These are phyloP conservation scores for Mortierella sp. DNA, from an alignment of 371 early-diverging fungal species.

Conservation along the genomic window DNA sequence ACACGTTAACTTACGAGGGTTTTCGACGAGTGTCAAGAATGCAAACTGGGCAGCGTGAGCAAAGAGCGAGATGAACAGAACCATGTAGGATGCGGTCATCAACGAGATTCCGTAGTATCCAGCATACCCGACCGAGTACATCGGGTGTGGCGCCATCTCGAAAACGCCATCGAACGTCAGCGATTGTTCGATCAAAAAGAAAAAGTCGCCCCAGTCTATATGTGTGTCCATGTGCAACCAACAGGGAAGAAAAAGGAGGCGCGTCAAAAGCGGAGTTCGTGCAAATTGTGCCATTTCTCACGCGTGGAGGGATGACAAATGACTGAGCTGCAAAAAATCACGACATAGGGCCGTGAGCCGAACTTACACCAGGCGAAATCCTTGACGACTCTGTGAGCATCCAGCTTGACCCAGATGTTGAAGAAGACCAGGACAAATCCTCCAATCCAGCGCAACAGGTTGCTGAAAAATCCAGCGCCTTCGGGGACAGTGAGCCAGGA, in stretches of 20 bases:
- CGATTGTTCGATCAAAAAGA: slow-evolving; percentile 91
- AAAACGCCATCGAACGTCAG: slow-evolving; percentile 95
- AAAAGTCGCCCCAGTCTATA: slow-evolving; percentile 98
- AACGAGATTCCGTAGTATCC: slow-evolving; percentile 96
- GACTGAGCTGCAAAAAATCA: neutral
- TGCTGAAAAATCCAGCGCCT: slow-evolving; percentile 65
- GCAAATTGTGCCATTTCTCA: neutral
- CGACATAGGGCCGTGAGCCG: neutral
- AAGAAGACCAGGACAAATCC: slow-evolving; percentile 87
- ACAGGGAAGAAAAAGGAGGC: neutral
- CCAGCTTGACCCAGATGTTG: slow-evolving; percentile 96
- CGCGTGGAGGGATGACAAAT: slow-evolving; percentile 13
- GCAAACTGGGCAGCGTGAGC: slow-evolving; percentile 93
- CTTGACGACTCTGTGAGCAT: slow-evolving; percentile 96
- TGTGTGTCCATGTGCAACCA: neutral
- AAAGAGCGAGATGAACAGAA: slow-evolving; percentile 89
- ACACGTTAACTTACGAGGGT: slow-evolving; percentile 78
- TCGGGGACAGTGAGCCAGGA: slow-evolving; percentile 75
- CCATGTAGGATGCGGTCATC: slow-evolving; percentile 87
- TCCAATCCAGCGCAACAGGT: slow-evolving; percentile 80
- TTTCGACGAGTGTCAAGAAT: slow-evolving; percentile 94
- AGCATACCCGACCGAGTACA: slow-evolving; percentile 97
- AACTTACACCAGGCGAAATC: slow-evolving; percentile 97
- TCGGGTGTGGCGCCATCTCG: slow-evolving; percentile 98
- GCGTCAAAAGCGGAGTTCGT: slow-evolving; percentile 13